phyloP scores from a whole-genome alignment of 148 eudicot genomes.

The Rhododendron kiyosumense region DNA sequence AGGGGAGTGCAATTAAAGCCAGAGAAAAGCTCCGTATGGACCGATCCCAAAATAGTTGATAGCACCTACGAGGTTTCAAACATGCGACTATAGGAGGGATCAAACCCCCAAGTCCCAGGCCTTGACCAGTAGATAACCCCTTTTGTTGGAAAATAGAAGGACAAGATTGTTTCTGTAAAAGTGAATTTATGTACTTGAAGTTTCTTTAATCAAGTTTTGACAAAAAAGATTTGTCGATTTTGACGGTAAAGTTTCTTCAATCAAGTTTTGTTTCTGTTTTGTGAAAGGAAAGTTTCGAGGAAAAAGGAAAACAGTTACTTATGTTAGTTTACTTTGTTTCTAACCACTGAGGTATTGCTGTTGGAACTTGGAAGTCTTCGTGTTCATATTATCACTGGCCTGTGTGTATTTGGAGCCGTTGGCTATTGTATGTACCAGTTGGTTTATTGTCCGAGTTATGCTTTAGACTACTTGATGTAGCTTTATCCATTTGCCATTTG shows the following conservation, averaged over 20 bases:
- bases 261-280: neutral
- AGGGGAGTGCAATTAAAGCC: too few species aligned
- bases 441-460: neutral
- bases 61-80: too few species aligned
- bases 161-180: neutral
- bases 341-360: neutral
- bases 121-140: too few species aligned
- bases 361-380: neutral
- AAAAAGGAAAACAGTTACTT: neutral
- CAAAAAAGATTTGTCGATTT: neutral
- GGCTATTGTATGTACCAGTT: neutral
- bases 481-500: neutral
- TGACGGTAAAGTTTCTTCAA: neutral
- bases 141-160: neutral
- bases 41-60: too few species aligned
- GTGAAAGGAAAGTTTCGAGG: neutral
- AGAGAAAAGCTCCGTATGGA: too few species aligned
- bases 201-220: neutral
- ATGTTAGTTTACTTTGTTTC: neutral
- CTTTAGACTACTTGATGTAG: neutral
- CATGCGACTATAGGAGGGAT: too few species aligned
- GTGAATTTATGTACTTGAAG: neutral
- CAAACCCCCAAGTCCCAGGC: too few species aligned
- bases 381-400: neutral
- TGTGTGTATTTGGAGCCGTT: neutral